Conservation (phyloP, 345 rosid genomes). For the Trapa bicornis region DNA sequence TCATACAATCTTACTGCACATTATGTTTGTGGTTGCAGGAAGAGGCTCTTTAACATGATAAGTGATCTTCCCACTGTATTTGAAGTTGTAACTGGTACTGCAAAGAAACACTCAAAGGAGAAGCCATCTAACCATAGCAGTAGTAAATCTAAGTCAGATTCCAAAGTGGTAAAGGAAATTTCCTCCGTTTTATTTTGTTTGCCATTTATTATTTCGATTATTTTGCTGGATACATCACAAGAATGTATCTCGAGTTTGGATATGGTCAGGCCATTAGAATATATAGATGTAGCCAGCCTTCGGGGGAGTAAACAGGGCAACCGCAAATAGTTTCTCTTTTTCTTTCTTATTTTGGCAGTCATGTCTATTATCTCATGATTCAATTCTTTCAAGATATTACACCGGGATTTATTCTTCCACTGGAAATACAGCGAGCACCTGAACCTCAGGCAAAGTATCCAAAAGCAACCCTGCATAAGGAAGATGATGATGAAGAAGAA, state of each 20-base stretch:
- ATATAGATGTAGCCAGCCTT: neutral
- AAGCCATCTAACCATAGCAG: constrained; percentile 41
- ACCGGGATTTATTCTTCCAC: constrained; percentile 8
- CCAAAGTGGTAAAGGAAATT: constrained; percentile 18
- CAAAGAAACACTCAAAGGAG: constrained; percentile 38
- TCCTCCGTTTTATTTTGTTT: neutral
- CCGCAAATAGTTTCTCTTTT: neutral
- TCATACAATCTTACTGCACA: neutral
- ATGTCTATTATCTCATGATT: neutral
- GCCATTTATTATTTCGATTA: no score
- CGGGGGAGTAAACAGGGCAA: neutral
- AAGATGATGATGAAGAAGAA: constrained; percentile 16
- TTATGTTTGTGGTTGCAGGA: constrained; percentile 29
- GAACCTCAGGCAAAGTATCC: constrained; percentile 30
- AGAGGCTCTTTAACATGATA: constrained; percentile 52
- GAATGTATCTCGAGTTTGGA: neutral
- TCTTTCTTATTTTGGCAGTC: neutral
- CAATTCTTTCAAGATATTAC: neutral
- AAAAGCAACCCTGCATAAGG: constrained; percentile 22
- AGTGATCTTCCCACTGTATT: constrained; percentile 55
- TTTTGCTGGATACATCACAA: neutral
- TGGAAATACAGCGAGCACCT: constrained; percentile 19
- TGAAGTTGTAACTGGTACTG: constrained; percentile 48
- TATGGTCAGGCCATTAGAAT: neutral
- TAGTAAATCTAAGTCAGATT: constrained; percentile 40